Conservation (phyloP, 2,329 filamentous ascomycete genomes). For the Fragosphaeria purpurea region DNA sequence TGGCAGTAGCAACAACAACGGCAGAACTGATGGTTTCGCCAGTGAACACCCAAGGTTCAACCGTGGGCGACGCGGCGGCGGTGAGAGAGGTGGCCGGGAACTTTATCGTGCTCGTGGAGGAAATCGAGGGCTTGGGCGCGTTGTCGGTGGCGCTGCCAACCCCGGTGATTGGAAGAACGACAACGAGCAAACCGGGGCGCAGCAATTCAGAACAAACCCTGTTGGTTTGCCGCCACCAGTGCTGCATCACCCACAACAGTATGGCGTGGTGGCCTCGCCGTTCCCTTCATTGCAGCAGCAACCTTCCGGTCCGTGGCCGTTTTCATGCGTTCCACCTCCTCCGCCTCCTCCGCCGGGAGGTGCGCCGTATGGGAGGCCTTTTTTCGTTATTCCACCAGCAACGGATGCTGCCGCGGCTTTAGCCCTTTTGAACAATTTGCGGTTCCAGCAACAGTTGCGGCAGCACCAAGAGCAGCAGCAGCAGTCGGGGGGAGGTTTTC, state of each 20-base stretch:
- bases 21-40: constrained; percentile 8
- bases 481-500: too few species aligned
- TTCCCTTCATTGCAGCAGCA: not conserved
- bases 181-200: not conserved
- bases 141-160: constrained; percentile 25
- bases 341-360: constrained; percentile 13
- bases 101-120: constrained; percentile 25
- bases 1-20: constrained; percentile 16
- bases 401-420: not conserved
- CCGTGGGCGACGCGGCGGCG: not conserved
- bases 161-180: constrained; percentile 10
- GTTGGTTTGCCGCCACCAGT: too few species aligned
- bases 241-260: too few species aligned
- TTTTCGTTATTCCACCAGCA: not conserved
- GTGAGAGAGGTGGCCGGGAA: constrained; percentile 36
- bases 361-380: not conserved
- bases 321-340: constrained; percentile 10
- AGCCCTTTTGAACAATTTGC: constrained; percentile 16
- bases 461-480: constrained; percentile 15
- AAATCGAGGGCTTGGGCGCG: constrained; percentile 24
- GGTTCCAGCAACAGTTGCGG: constrained; percentile 27
- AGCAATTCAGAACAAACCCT: not conserved
- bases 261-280: not conserved
- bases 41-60: constrained; percentile 20
- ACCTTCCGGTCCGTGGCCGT: constrained; percentile 4